Conservation (phyloP, 768 basidiomycete species). For the Melanogaster broomeanus region DNA sequence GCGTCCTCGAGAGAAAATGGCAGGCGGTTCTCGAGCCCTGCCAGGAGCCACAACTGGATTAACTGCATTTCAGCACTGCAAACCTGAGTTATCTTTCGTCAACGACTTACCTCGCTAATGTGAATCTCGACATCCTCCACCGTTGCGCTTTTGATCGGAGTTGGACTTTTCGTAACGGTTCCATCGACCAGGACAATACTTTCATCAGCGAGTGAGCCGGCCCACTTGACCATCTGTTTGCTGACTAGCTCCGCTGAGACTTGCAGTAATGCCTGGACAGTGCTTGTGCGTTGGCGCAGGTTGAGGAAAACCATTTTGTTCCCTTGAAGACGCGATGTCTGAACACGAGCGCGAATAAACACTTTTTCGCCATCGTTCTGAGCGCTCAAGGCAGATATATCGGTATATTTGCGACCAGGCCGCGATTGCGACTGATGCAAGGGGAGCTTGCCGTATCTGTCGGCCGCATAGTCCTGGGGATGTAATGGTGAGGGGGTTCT, state of each 20-base stretch:
- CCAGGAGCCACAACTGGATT: constrained; percentile 76
- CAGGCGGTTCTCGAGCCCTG: constrained; percentile 75
- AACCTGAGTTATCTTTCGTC: neutral
- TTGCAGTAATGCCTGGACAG: constrained; percentile 83
- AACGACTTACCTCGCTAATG: constrained; percentile 64
- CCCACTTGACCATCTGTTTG: constrained; percentile 98
- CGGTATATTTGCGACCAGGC: constrained; percentile 55
- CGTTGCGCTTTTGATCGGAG: constrained; percentile 89
- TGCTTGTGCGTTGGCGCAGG: constrained; percentile 82
- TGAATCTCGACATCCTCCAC: constrained; percentile 87
- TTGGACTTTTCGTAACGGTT: constrained; percentile 71
- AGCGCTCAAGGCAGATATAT: constrained; percentile 65
- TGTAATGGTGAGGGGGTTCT: constrained; percentile 3
- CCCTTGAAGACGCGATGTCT: constrained; percentile 89
- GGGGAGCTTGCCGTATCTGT: constrained; percentile 86
- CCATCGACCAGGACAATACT: constrained; percentile 93
- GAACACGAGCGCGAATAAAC: constrained; percentile 85
- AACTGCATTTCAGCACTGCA: neutral
- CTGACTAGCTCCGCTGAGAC: constrained; percentile 77
- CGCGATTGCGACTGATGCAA: constrained; percentile 91
- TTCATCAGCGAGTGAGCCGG: constrained; percentile 74
- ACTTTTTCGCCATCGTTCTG: constrained; percentile 72
- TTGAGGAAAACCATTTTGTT: constrained; percentile 95
- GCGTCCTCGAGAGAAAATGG: constrained; percentile 96
- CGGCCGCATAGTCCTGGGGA: constrained; percentile 68